Conservation (phyloP, 768 basidiomycete species). For the Neoboletus brunneissimus region DNA sequence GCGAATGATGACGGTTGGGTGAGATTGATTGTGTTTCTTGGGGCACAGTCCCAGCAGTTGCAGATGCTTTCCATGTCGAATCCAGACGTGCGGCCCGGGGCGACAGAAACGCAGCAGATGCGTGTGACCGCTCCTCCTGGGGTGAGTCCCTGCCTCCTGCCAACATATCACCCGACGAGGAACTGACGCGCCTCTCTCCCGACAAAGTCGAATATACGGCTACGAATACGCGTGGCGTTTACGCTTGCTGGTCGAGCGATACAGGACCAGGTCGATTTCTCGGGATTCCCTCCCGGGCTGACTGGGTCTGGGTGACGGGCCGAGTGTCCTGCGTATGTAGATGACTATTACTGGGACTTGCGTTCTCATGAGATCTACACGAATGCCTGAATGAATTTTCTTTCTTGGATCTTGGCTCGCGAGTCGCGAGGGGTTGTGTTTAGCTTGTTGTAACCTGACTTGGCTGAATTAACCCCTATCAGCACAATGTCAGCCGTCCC, state of each 20-base stretch:
- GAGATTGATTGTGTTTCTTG: not conserved
- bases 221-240: conserved; percentile 84
- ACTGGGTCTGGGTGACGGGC: conserved; percentile 43
- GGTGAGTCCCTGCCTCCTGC: conserved; percentile 44
- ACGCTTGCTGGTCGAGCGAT: conserved; percentile 61
- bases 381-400: conserved; percentile 7
- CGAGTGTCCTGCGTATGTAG: conserved; percentile 9
- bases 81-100: conserved; percentile 69
- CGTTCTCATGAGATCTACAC: conserved; percentile 24
- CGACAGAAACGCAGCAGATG: conserved; percentile 93
- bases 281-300: conserved; percentile 79
- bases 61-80: conserved; percentile 99
- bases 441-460: conserved; percentile 8
- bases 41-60: conserved; percentile 80
- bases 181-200: conserved; percentile 5
- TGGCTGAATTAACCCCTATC: conserved; percentile 21
- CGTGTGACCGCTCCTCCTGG: conserved; percentile 84
- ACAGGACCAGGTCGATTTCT: conserved; percentile 94
- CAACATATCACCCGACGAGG: not conserved
- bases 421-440: not conserved
- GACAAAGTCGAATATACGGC: conserved; percentile 70
- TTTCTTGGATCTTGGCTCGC: not conserved
- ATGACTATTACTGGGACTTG: conserved; percentile 11
- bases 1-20: not conserved
- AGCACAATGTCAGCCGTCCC: conserved; percentile 8